These are phyloP conservation scores for Kwoniella dendrophila DNA, from an alignment of 768 basidiomycete genomes.

Conservation along the genomic window DNA sequence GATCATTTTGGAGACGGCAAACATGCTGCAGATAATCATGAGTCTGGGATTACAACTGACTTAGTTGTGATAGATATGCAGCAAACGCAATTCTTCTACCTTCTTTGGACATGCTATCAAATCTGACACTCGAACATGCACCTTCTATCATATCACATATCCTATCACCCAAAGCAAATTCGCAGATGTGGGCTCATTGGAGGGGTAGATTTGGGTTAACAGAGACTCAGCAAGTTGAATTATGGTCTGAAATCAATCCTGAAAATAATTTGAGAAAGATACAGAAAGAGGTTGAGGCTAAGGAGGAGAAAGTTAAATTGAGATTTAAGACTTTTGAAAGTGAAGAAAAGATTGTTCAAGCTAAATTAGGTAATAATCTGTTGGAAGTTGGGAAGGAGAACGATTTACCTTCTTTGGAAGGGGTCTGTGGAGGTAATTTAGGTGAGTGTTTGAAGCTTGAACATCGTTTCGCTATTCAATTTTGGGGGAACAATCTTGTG, in stretches of 20 bases:
- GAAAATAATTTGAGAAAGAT: background rate
- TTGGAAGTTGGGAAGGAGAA: constrained; percentile 45
- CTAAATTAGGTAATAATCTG: constrained; percentile 38
- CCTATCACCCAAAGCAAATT: constrained; percentile 46
- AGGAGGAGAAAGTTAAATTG: constrained; percentile 22
- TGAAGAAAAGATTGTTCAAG: constrained; percentile 32
- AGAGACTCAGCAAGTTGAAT: constrained; percentile 62
- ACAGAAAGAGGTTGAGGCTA: constrained; percentile 1
- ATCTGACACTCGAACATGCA: constrained; percentile 64
- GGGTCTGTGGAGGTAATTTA: constrained; percentile 52
- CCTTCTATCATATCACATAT: constrained; percentile 62
- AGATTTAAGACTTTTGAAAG: constrained; percentile 50
- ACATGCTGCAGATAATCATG: background rate
- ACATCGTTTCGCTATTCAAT: too few relatives aligned
- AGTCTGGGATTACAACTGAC: background rate
- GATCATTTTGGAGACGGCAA: background rate
- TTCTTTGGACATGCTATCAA: constrained; percentile 64
- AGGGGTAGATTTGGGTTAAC: constrained; percentile 71
- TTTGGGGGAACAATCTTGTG: background rate
- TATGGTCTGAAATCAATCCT: constrained; percentile 32
- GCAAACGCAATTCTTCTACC: constrained; percentile 55
- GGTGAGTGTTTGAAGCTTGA: too few relatives aligned
- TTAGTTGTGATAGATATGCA: constrained; percentile 46
- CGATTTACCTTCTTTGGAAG: constrained; percentile 49
- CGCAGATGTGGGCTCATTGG: constrained; percentile 64